Evolutionary conservation across 768 basidiomycete genomes (phyloP), one percentile per base, ranked within the genome.

Genomic region (Tylopilus felleus): DNA sequence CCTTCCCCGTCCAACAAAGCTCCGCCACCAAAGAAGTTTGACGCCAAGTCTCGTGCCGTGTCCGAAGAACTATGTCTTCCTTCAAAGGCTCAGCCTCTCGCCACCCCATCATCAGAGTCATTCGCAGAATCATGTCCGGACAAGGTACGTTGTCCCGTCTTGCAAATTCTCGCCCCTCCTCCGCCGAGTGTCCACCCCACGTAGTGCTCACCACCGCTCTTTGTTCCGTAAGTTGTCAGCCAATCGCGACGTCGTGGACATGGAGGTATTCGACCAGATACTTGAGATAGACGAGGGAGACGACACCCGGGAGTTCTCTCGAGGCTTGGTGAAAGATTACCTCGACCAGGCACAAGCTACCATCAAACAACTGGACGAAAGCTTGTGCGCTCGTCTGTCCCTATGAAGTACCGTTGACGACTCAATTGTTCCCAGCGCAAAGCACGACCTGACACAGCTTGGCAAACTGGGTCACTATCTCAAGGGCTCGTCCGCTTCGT

Each of bases 401-500:
- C 47, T 54, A 6, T 53, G 51, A 51, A 17, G 53, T 58, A 39
- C 51, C 27, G 14, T 46, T 48, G 43, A 59, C 42, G 53, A 55
- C 59, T 60, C 49, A 67, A 43, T 35, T 43, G 28, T 31, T 31
- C 19, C 46, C 68, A 92, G 90, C 57, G 62, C 63, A 36, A 69
- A 63, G 22, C 79, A 84, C 57, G 80, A 94, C 60, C 80, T 96
- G 10, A 60, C 64, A 10, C 67, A 80, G 51, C 81, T 99, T 17
- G 87, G 90, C 3, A 72, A 75, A 17, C 78, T 88, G 10, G 97
- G 95, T 0, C 96, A 99, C 73, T 99, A 91, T 74, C 84, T 98
- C 66, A 99, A 98, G 72, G 96, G 96, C 44, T 98, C 95, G 3
- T 96, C 94, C 13, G 95, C 95, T 27, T 92, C 95, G 3, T 80